Percentiles rank a stretch among this genome's conserved stretches.
These are phyloP conservation scores for Ganoderma meredithae DNA, from an alignment of 1,284 basidiomycete genomes.

Conservation along the genomic window DNA sequence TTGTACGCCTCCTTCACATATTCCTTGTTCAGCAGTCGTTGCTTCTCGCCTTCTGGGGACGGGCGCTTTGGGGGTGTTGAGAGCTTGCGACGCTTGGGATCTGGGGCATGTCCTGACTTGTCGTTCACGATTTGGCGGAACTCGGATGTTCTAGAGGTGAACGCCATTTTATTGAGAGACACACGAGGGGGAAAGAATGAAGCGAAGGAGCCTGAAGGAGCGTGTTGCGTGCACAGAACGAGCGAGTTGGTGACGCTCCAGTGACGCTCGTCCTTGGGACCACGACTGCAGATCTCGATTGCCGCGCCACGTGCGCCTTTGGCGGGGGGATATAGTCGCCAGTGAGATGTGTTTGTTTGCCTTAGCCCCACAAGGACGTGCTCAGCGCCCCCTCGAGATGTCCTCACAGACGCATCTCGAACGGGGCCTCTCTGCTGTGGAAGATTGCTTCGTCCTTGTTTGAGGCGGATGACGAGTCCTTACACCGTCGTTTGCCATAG, in stretches of 20 bases:
- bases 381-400: conserved; percentile 38
- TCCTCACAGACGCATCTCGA: conserved; percentile 22
- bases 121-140: conserved; percentile 62
- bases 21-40: conserved; percentile 61
- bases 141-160: conserved; percentile 61
- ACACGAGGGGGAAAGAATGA: conserved; percentile 3
- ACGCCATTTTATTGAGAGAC: conserved; percentile 31
- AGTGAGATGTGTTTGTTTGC: neutral
- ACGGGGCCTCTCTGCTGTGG: conserved; percentile 43
- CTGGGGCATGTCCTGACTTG: conserved; percentile 51
- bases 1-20: conserved; percentile 78
- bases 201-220: neutral
- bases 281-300: conserved; percentile 27
- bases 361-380: conserved; percentile 35
- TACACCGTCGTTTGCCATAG: conserved; percentile 72
- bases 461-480: conserved; percentile 67
- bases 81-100: conserved; percentile 60
- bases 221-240: conserved; percentile 7
- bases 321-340: neutral
- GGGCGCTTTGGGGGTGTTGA: conserved; percentile 44
- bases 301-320: conserved; percentile 17
- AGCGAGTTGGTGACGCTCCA: conserved; percentile 12
- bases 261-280: conserved; percentile 8
- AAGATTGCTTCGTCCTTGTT: conserved; percentile 67
- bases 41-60: conserved; percentile 44